Base-by-base conservation (phyloP, 345 rosid genomes). In the Lepidium africanum region DNA sequence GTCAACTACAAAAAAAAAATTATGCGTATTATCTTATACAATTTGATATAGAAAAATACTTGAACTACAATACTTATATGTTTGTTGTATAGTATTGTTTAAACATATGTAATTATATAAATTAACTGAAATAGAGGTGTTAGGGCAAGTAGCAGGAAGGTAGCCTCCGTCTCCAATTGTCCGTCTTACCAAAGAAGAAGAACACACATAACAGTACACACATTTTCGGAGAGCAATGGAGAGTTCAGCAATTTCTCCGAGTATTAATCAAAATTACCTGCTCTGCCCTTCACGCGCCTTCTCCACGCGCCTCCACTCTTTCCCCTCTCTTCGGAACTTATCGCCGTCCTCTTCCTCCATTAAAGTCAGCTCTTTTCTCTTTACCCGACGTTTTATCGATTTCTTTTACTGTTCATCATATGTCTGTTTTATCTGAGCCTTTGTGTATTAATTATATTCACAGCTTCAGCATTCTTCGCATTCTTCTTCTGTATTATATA, bases 261-360 rank as follows among this genome's bases (percentile, higher is more conserved):
- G 67, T 41, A 63, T 79, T 19, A 82, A 70, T 27, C 81, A 82
- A 19, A 81, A 71, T 65, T 75, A 53, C 81, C 74, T 78, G 21
- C 61, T 73, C 35, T 71, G n/a, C 52, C 86, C 87, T 45, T 75
- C 87, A 36, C 81, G 81, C 53, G 39, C 72, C 73, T 72, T 59
- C 48, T 47, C 47, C 45, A 67, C 75, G 45, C 73, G 70, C 63
- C 79, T 35, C 63, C 74, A 73, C 54, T 65, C 60, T 33, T 65
- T 72, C 53, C 39, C 71, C 54, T 19, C 61, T 50, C 4, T 46
- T 9, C 76, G 50, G 15, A 67, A 52, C 55, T 57, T 72, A 45
- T 54, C 80, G 6, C 51, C 74, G 0, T 71, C 79, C 59, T 77
- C 76, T 56, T 56, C 76, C 52, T 30, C 59, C 61, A 33, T 78